Conservation (phyloP, 331 rosid genomes). For the Arachis monticola region DNA sequence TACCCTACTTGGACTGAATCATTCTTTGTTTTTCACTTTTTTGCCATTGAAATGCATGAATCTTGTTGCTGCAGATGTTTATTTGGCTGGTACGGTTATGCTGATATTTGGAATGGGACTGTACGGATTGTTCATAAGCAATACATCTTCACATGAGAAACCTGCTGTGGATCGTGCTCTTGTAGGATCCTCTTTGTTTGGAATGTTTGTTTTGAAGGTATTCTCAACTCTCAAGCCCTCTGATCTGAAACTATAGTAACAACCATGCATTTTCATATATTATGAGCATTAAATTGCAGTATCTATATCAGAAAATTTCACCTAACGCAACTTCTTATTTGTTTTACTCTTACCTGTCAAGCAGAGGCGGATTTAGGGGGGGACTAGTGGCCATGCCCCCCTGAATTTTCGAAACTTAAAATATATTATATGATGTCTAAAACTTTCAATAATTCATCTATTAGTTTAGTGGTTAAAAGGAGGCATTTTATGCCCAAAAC, state of each 20-base stretch:
- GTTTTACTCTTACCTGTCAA: not conserved
- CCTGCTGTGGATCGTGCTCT: constrained; percentile 76
- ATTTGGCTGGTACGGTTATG: constrained; percentile 99
- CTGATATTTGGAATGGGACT: constrained; percentile 98
- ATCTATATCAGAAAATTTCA: not conserved
- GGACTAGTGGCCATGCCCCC: too few relatives aligned
- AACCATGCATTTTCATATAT: not conserved
- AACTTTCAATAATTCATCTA: too few relatives aligned
- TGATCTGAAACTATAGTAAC: not conserved
- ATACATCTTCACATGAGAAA: constrained; percentile 59
- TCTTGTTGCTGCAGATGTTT: constrained; percentile 76
- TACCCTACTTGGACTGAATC: constrained; percentile 6
- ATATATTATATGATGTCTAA: too few relatives aligned
- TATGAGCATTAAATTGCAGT: not conserved
- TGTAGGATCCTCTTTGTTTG: constrained; percentile 82
- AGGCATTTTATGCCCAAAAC: too few relatives aligned
- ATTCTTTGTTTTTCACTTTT: not conserved
- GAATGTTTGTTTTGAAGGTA: constrained; percentile 97
- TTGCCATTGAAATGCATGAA: constrained; percentile 14
- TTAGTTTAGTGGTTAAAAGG: too few relatives aligned
- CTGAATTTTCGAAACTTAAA: too few relatives aligned
- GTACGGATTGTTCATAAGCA: constrained; percentile 88
- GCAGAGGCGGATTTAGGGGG: too few relatives aligned
- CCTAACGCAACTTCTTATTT: not conserved
- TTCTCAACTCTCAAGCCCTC: constrained; percentile 2